Base-by-base conservation (phyloP, 2,329 filamentous ascomycete genomes). In the Alternaria sp. region DNA sequence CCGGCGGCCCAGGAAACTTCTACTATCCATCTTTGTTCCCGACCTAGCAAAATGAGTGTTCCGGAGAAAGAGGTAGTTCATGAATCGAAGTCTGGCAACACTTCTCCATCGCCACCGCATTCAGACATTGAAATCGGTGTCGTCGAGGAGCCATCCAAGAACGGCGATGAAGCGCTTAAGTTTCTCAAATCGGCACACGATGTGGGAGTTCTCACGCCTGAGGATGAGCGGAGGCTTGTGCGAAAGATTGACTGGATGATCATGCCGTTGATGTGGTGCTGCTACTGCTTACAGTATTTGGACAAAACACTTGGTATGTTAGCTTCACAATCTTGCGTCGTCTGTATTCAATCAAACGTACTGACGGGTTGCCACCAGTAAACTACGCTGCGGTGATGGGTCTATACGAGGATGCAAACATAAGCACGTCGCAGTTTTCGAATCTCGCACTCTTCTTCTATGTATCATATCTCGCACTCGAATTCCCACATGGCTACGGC, bases 311-410 rank as follows among this genome's bases (percentile, higher is more conserved):
- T 80, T 4, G 68, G 67, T 71, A 87, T 84, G 0, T 36, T 75
- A 43, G 88, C 5, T 18, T 11, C 34, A 34, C 8, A 36, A 8
- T 18, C 2, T n/a, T 50, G 20, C 16, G 14, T 36, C 22, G 20
- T 20, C 25, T 7, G 30, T 6, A 16, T 36, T 4, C 9, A 36
- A 20, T 2, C n/a, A 7, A 25, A 16, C 2, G 12, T 27, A 16
- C 45, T 56, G 8, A 60, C 8, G 7, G 30, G 3, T 5, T 48
- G 11, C 0, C 10, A 1, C 34, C 10, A 68, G 69, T 80, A 64
- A 81, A 79, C 34, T 79, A 81, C 65, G 80, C 79, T 32, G 78
- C 79, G 14, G 76, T 81, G 36, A 81, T 81, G 76, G 79, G 79
- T 12, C 65, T 81, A 25, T 72, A 78, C 36, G 70, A 76, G 22